phyloP scores from a whole-genome alignment of 2,329 filamentous ascomycete genomes.

The Verticillium isaacii region DNA sequence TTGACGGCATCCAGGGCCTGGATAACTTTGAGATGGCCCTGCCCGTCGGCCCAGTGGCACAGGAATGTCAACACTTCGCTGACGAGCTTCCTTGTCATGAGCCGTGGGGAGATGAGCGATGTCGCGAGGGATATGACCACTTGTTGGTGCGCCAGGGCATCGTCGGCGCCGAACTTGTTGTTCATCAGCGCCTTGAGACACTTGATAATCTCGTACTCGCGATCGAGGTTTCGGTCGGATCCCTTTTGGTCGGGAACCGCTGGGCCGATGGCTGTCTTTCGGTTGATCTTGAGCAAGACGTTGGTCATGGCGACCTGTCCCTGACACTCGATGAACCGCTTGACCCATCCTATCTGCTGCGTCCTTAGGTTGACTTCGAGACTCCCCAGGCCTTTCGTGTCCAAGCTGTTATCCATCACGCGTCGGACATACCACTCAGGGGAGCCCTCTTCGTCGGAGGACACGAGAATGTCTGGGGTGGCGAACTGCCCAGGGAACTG shows the following conservation, averaged over 20 bases:
- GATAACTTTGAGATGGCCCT: constrained; percentile 89
- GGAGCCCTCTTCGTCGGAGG: constrained; percentile 89
- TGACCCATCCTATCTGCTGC: constrained; percentile 97
- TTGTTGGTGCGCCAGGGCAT: constrained; percentile 85
- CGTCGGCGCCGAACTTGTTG: constrained; percentile 97
- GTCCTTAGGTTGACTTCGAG: constrained; percentile 91
- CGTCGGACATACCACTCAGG: constrained; percentile 98
- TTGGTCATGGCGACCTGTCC: constrained; percentile 95
- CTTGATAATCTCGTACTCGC: constrained; percentile 96
- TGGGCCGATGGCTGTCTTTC: constrained; percentile 72
- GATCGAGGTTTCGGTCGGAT: constrained; percentile 74
- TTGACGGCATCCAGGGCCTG: constrained; percentile 92
- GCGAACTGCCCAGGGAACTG: constrained; percentile 48
- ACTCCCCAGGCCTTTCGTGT: constrained; percentile 85
- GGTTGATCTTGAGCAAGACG: constrained; percentile 88
- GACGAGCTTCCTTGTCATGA: constrained; percentile 90
- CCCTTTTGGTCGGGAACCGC: constrained; percentile 53
- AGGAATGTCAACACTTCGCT: constrained; percentile 95
- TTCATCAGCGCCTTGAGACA: constrained; percentile 97
- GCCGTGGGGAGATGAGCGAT: constrained; percentile 79
- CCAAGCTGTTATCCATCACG: constrained; percentile 93
- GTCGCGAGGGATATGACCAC: constrained; percentile 83
- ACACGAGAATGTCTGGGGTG: constrained; percentile 64
- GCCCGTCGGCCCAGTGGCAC: constrained; percentile 86
- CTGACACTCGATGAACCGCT: constrained; percentile 93